Evolutionary conservation across 1,284 basidiomycete genomes (phyloP).

Genomic region (Gymnopus androsaceus): DNA sequence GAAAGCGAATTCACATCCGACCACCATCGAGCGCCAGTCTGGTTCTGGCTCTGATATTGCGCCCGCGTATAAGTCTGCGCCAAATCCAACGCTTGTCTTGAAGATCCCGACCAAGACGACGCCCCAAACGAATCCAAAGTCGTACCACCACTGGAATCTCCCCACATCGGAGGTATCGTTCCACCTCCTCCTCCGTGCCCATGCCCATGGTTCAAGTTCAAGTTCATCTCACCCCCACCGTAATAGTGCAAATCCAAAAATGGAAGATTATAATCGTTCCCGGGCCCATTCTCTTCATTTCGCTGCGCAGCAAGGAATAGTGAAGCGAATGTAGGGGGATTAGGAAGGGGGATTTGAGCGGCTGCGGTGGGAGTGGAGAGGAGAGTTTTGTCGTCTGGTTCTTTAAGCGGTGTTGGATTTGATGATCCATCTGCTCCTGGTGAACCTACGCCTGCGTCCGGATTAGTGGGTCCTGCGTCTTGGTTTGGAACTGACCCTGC

Average conservation of each 20-base stretch:
- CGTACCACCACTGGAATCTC: no score
- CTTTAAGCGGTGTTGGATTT: constrained; percentile 34
- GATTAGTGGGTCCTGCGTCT: no score
- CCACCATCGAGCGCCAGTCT: constrained; percentile 33
- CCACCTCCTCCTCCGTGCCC: constrained; percentile 16
- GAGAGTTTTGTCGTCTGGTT: not conserved
- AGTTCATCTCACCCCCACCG: constrained; percentile 30
- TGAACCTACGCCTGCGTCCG: no score
- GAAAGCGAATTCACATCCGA: constrained; percentile 32
- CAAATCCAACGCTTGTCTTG: constrained; percentile 58
- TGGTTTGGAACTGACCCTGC: no score
- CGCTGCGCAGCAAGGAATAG: constrained; percentile 14
- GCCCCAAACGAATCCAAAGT: constrained; percentile 16
- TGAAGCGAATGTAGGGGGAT: constrained; percentile 18
- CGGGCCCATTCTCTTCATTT: no score
- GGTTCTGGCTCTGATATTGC: no score
- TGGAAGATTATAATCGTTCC: constrained; percentile 50
- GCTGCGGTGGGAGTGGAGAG: constrained; percentile 5
- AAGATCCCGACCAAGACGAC: constrained; percentile 18
- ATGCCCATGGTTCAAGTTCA: not conserved
- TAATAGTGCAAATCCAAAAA: constrained; percentile 78
- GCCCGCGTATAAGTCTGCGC: no score
- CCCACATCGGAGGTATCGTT: no score
- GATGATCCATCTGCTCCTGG: no score
- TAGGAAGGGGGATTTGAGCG: constrained; percentile 11